Percentiles rank a stretch among this genome's conserved stretches.
Conservation (phyloP, 148 eudicot species). For the Heliamphora exappendiculata region DNA sequence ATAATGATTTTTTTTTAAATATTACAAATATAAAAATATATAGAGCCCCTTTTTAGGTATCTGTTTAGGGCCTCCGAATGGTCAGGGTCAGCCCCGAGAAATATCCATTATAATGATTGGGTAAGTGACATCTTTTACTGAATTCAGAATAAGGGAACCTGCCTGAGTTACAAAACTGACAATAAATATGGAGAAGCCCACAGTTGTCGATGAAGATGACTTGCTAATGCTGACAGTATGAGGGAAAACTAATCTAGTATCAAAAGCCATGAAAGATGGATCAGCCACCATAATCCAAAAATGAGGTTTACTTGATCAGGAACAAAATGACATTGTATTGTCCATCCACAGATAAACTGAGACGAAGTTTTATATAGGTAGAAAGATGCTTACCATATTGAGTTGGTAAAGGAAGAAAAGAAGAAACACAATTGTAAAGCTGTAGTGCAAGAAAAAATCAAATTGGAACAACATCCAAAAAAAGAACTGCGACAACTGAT, state of each 20-base stretch:
- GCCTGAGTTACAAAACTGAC: conserved; percentile 66
- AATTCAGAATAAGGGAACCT: conserved; percentile 12
- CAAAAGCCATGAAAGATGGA: conserved; percentile 12
- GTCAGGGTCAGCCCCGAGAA: too few relatives aligned
- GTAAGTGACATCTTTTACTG: conserved; percentile 4
- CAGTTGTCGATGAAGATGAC: conserved; percentile 52
- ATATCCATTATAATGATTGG: conserved; percentile 6
- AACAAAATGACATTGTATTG: background rate
- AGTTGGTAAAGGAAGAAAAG: conserved; percentile 76
- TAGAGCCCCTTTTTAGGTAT: too few relatives aligned
- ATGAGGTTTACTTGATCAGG: background rate
- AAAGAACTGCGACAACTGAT: conserved; percentile 55
- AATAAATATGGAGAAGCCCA: conserved; percentile 58
- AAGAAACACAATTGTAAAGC: conserved; percentile 57
- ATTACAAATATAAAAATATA: too few relatives aligned
- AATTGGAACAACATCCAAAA: conserved; percentile 83
- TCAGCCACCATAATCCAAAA: background rate
- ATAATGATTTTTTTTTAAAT: too few relatives aligned
- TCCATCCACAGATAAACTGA: background rate
- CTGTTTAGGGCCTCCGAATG: too few relatives aligned
- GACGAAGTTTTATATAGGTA: background rate
- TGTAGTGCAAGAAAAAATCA: conserved; percentile 68
- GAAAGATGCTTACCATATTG: conserved; percentile 52
- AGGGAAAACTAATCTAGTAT: conserved; percentile 62
- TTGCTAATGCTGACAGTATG: conserved; percentile 56